Evolutionary conservation across 306 rosid species (phyloP), one percentile per base, ranked within the genome.

Genomic region (Dalbergia oliveri): DNA sequence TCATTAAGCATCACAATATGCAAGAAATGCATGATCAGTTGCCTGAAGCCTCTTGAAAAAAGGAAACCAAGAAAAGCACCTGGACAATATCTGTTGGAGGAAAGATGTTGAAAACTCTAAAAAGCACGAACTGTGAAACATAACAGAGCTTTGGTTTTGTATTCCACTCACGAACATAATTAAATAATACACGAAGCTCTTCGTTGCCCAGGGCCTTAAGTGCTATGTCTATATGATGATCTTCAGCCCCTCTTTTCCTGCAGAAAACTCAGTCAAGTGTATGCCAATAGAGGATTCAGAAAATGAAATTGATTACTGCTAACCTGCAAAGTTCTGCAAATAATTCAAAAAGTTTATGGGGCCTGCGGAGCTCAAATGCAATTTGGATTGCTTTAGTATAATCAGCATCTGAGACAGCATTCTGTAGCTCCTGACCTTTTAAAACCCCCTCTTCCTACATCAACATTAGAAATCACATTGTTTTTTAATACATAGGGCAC

Each of bases 351-450:
- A 91, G 96, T 80, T 76, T 90, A 75, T 80, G 99, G 44, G 99
- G 99, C 89, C 93, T 88, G 69, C 88, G 94, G 79, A 95, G 87
- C 76, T 93, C 90, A 72, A 95, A 90, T 9, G 96, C 96, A 49
- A 95, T 81, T 91, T 79, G 98, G 75, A 95, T 88, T 81, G 99
- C 99, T 86, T 90, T 93, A 39, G 84, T 58, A 66, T 88, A 95
- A 79, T 95, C 93, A 47, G 99, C 94, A 83, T 93, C 98, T 75
- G 85, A 84, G 67, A 95, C 79, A 41, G 99, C 99, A 91, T 95
- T 95, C 83, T 95, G 96, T 66, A 95, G 91, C 75, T 93, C 99
- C 82, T 95, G 99, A 47, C 90, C 97, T 87, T 89, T 95, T 87
- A 95, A 75, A 86, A 93, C 98, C 49, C 89, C 89, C 82, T 91